These are phyloP conservation scores for Cornus suecica DNA, from an alignment of 148 eudicot genomes.

Conservation along the genomic window DNA sequence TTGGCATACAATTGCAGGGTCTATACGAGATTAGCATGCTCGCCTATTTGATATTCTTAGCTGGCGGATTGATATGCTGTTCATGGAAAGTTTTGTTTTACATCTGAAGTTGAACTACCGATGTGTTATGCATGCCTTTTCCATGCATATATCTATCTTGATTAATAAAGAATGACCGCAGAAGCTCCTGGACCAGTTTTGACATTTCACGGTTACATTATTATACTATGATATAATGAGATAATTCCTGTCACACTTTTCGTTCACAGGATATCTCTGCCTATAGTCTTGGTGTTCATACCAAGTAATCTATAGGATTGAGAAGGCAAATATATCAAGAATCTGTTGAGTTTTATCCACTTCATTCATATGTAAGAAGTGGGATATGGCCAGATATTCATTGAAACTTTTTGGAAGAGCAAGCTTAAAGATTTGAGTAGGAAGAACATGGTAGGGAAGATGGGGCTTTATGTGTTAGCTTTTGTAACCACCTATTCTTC, in stretches of 20 bases:
- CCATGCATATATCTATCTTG: constrained; percentile 47
- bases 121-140: constrained; percentile 77
- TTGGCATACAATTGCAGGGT: constrained; percentile 97
- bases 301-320: constrained; percentile 16
- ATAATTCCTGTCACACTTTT: background rate
- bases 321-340: constrained; percentile 12
- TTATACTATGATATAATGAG: constrained; percentile 1
- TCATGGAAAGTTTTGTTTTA: constrained; percentile 78
- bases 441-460: background rate
- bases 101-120: constrained; percentile 90
- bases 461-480: background rate
- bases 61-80: constrained; percentile 98
- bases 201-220: constrained; percentile 12
- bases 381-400: too few species aligned
- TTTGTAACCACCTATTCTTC: background rate
- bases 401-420: background rate
- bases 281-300: constrained; percentile 18
- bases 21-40: constrained; percentile 84
- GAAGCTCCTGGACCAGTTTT: constrained; percentile 38
- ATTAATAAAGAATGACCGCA: constrained; percentile 45
- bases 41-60: constrained; percentile 90
- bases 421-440: background rate
- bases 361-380: background rate
- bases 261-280: constrained; percentile 14
- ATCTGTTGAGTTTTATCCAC: constrained; percentile 3